Evolutionary conservation across 192 early-diverging fungal species (phyloP).

Genomic region (Linnemannia elongata): DNA sequence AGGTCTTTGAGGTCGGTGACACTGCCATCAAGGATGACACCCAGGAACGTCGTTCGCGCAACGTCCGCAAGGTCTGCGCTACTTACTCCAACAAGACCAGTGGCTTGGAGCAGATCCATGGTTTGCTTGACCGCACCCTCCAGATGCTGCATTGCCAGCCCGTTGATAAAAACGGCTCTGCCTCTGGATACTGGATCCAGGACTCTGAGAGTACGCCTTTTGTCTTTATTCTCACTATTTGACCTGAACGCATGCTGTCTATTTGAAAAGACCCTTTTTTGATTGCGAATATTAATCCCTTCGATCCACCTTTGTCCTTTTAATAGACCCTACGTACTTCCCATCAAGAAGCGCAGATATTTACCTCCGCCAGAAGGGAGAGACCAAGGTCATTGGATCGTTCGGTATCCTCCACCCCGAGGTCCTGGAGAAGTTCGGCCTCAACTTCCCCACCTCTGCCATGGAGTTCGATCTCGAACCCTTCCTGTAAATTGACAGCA

Average conservation of each 20-base stretch:
- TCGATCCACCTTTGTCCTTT: slow-evolving; percentile 5
- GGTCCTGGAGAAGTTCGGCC: slow-evolving; percentile 87
- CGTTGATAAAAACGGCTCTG: slow-evolving; percentile 62
- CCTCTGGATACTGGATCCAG: slow-evolving; percentile 83
- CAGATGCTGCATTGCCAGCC: slow-evolving; percentile 75
- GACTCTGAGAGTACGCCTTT: slow-evolving; percentile 75
- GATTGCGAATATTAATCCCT: not conserved
- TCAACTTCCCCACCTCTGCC: slow-evolving; percentile 87
- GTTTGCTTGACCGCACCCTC: slow-evolving; percentile 93
- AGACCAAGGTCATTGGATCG: slow-evolving; percentile 74
- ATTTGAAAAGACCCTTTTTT: not conserved
- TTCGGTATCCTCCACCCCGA: slow-evolving; percentile 96
- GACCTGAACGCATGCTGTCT: too few species aligned
- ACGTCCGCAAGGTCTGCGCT: slow-evolving; percentile 90
- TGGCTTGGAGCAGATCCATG: slow-evolving; percentile 92
- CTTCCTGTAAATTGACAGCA: slow-evolving; percentile 76
- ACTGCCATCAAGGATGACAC: slow-evolving; percentile 91
- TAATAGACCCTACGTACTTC: slow-evolving; percentile 87
- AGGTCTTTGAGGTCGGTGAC: slow-evolving; percentile 97
- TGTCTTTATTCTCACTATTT: not conserved
- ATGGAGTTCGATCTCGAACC: slow-evolving; percentile 97
- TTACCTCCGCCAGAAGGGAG: slow-evolving; percentile 70
- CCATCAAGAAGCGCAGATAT: slow-evolving; percentile 93
- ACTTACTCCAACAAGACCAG: slow-evolving; percentile 86
- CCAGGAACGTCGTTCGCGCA: slow-evolving; percentile 83